A percentile compares a stretch with the other conserved stretches of the same genome.
Evolutionary conservation across 768 basidiomycete species (phyloP).

Genomic region (Termitomyces sp.): DNA sequence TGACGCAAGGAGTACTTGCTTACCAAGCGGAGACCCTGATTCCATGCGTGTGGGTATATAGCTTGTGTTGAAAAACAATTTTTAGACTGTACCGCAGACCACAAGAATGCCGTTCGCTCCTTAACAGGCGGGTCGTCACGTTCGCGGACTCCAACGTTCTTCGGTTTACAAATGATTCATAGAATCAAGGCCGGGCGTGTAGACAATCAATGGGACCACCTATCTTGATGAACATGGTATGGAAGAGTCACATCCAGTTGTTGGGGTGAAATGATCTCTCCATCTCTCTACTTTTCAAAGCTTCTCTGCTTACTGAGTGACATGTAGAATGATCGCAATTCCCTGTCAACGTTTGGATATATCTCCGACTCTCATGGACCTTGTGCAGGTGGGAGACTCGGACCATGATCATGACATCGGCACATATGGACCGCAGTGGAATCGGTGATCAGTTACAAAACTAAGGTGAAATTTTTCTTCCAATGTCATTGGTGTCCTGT

Average conservation of each 20-base stretch:
- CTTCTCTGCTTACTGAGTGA: not conserved
- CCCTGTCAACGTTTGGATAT: not conserved
- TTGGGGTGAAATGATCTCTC: not conserved
- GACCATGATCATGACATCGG: not conserved
- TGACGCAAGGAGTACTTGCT: conserved; percentile 29
- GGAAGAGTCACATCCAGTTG: not conserved
- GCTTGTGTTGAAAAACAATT: not conserved
- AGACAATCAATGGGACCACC: not conserved
- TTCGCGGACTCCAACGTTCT: not conserved
- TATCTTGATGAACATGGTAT: not conserved
- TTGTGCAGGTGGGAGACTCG: not conserved
- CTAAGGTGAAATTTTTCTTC: not conserved
- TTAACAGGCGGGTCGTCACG: not conserved
- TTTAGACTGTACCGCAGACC: not conserved
- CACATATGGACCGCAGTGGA: not conserved
- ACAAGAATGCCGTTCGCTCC: not conserved
- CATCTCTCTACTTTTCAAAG: not conserved
- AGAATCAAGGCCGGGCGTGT: not conserved
- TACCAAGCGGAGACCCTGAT: not conserved
- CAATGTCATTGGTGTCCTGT: not conserved
- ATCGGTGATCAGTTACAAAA: not conserved
- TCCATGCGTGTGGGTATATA: not conserved
- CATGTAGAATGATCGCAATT: not conserved
- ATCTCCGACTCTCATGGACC: not conserved
- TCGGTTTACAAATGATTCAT: not conserved